Conservation (phyloP, 78 protist species). For the Polysphondylium violaceum region DNA sequence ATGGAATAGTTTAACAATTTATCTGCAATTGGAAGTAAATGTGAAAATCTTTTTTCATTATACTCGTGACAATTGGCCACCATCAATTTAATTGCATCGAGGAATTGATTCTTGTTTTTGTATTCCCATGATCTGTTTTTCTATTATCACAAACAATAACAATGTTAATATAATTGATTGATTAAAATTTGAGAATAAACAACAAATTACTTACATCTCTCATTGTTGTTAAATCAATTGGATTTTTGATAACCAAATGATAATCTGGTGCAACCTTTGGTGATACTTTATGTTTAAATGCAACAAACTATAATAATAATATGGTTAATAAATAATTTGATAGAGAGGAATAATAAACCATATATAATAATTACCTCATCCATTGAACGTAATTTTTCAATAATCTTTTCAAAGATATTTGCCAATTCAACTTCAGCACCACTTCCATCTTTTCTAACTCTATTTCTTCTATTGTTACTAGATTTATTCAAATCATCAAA, state of each 20-base stretch:
- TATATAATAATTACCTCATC: too few relatives aligned
- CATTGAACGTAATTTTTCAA: constrained; percentile 40
- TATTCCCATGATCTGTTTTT: constrained; percentile 62
- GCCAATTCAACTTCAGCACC: constrained; percentile 80
- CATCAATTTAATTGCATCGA: constrained; percentile 72
- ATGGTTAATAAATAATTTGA: neutral
- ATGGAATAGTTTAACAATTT: neutral
- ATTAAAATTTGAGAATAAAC: neutral
- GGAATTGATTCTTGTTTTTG: constrained; percentile 56
- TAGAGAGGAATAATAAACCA: neutral
- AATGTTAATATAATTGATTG: neutral
- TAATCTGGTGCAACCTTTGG: constrained; percentile 76
- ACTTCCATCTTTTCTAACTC: constrained; percentile 77
- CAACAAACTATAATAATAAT: constrained; percentile 39
- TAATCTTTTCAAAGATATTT: constrained; percentile 70
- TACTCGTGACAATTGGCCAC: constrained; percentile 48
- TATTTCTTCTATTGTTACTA: constrained; percentile 22
- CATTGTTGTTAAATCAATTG: constrained; percentile 81
- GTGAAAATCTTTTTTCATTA: constrained; percentile 50
- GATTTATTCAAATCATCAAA: constrained; percentile 2
- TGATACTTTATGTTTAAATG: constrained; percentile 65
- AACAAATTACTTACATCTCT: constrained; percentile 29
- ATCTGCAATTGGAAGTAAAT: constrained; percentile 56
- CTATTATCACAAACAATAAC: neutral
- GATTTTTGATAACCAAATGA: constrained; percentile 61